Base-by-base conservation (phyloP, 352 stramenopile genomes). In the Pythium aphanidermatum region DNA sequence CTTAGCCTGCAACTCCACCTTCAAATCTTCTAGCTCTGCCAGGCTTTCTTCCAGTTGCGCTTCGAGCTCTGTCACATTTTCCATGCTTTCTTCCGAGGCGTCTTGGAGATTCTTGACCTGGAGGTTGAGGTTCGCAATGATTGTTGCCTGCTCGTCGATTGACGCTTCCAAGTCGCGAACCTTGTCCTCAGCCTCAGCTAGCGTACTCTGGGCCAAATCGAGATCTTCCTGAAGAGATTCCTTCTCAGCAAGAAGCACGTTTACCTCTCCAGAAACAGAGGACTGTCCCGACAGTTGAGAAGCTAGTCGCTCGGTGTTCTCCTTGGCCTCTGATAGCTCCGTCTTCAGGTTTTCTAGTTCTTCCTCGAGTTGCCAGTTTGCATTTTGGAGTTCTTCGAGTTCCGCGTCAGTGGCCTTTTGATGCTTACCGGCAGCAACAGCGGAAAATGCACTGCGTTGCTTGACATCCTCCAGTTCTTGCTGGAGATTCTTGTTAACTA, bases 21-120 rank as follows among this genome's bases (percentile, higher is more conserved):
- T 53, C 4, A 68, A 28, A 35, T 51, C 31, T 25, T 59, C 45
- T n/a, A 83, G 46, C 9, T 60, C 58, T 17, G 68, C 42, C 44
- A 72, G 55, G 7, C 62, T 68, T 10, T 73, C 62, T 45, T 87
- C 73, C 9, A 81, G 53, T n/a, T 73, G 83, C 8, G 68, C 32
- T 53, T 87, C 73, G 3, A 80, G 46, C 33, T 90, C 77, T 29
- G 71, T 72, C 0, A 59, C 66, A 8, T 48, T 31, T 46, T 83
- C 63, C 58, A 82, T 66, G 40, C 58, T 81, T 29, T 87, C 73
- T 40, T 85, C 55, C 11, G 58, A 63, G 40, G 75, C 71, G 27
- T 76, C 73, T 30, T 84, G 71, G n/a, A 88, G 51, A 35, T 86
- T 83, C 43, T 69, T 63, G 33, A 86, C 48, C 48, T 85, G 70